Evolutionary conservation across 148 eudicot species (phyloP), one percentile per base, ranked within the genome.

Genomic region (Tetragonia tetragonoides): DNA sequence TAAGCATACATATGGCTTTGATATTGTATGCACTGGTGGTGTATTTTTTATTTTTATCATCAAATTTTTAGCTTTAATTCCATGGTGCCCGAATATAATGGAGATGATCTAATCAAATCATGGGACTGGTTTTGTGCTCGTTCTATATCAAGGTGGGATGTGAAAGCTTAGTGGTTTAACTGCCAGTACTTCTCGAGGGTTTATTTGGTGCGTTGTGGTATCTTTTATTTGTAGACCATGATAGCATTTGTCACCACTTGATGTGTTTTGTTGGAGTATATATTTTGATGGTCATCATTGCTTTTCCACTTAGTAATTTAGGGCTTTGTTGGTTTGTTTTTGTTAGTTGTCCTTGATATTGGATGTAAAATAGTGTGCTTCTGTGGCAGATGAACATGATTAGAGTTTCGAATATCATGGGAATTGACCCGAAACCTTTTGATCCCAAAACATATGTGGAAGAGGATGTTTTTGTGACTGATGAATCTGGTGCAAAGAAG

Each of bases 401-500:
- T 70, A 90, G 94, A 79, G 93, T 96, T 74, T 96, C 99, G 15
- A 96, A 96, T 80, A 96, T 96, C 80, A 96, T 96, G 98, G 99
- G 99, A 54, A 86, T 96, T 65, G 98, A 93, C 75, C 87, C 92
- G 9, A 93, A 91, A 79, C 93, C 98, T 56, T 96, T 96, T 86
- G 97, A 96, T 87, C 98, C 95, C 46, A 86, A 91, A 85, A 90
- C 97, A 67, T 96, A 83, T 81, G 93, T 82, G 68, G 99, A 91
- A 81, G 98, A 93, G 80, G 99, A 93, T 71, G 82, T 80, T 56
- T 87, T 91, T 86, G 98, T 89, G 76, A 90, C 97, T 14, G 99
- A 96, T 80, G 98, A 96, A 84, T 96, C 99, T 83, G 99, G 98
- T 82, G 53, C 94, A 41, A 95, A 85, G 81, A 93, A 89, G 79